phyloP scores from a whole-genome alignment of 2,329 filamentous ascomycete species.

The Magnaporthales sp. region DNA sequence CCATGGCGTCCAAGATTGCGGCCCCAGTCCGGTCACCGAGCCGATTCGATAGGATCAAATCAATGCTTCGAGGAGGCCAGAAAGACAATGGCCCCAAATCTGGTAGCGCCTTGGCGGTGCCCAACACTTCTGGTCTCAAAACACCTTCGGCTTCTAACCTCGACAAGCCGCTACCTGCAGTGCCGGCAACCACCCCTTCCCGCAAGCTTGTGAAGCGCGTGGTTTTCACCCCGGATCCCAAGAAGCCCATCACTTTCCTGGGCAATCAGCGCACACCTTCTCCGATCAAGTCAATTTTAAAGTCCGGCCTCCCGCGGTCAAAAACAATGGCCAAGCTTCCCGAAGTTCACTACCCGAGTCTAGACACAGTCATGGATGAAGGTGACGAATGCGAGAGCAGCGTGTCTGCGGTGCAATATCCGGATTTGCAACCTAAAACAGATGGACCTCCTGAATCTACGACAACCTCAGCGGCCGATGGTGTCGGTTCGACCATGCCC shows the following conservation, averaged over 20 bases:
- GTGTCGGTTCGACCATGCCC: constrained; percentile 28
- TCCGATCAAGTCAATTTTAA: constrained; percentile 42
- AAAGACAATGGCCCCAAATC: constrained; percentile 24
- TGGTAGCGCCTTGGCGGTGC: constrained; percentile 39
- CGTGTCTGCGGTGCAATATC: constrained; percentile 34
- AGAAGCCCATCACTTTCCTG: constrained; percentile 27
- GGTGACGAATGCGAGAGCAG: constrained; percentile 16
- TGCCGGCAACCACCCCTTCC: constrained; percentile 56
- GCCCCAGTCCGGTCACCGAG: constrained; percentile 34
- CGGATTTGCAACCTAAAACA: constrained; percentile 34
- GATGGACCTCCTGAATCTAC: constrained; percentile 10
- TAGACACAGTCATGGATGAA: constrained; percentile 19
- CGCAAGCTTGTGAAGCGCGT: constrained; percentile 64
- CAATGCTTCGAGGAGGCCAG: constrained; percentile 40
- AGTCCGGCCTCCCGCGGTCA: constrained; percentile 36
- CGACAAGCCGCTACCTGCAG: constrained; percentile 42
- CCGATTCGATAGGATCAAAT: constrained; percentile 48
- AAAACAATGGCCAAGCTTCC: constrained; percentile 23
- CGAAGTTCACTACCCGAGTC: constrained; percentile 19
- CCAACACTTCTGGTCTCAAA: constrained; percentile 23
- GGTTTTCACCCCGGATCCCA: constrained; percentile 67
- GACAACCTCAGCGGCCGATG: constrained; percentile 14
- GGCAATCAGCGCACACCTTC: constrained; percentile 44
- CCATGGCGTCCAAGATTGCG: constrained; percentile 21
- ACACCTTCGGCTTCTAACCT: constrained; percentile 35